Conservation (phyloP, 257 asterid species). For the Nicotiana undulata region DNA sequence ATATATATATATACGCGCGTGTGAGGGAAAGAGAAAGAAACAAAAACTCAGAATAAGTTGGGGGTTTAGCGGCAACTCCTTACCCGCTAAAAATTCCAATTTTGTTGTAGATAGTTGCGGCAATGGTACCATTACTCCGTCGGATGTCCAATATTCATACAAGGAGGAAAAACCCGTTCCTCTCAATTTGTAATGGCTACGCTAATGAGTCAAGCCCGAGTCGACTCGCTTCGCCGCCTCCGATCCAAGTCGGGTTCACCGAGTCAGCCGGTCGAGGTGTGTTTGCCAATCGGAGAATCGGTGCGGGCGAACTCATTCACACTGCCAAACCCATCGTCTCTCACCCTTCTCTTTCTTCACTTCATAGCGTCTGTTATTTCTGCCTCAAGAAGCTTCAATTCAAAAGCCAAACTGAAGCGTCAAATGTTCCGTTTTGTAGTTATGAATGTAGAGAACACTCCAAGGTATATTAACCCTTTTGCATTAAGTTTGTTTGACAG, state of each 20-base stretch:
- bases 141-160: not conserved
- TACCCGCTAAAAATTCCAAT: no score
- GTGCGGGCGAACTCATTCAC: constrained; percentile 68
- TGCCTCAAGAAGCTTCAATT: constrained; percentile 42
- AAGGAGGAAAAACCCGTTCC: not conserved
- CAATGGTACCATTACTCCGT: not conserved
- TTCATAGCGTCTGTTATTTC: constrained; percentile 48
- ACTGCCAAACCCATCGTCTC: constrained; percentile 52
- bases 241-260: constrained; percentile 39
- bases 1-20: no score
- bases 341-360: constrained; percentile 53
- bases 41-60: no score
- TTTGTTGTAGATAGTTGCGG: not conserved
- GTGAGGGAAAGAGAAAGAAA: no score
- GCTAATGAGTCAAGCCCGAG: not conserved
- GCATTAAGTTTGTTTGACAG: not conserved
- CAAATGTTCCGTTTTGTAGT: constrained; percentile 41
- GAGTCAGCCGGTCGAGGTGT: constrained; percentile 59
- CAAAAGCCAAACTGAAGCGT: not conserved
- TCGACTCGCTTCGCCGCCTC: constrained; percentile 39
- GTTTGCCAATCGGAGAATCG: constrained; percentile 56
- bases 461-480: constrained; percentile 21
- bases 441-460: constrained; percentile 41
- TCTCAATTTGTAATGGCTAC: not conserved
- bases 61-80: no score